These are phyloP conservation scores for Malassezia arunalokei DNA, from an alignment of 1,284 basidiomycete genomes.

Conservation along the genomic window DNA sequence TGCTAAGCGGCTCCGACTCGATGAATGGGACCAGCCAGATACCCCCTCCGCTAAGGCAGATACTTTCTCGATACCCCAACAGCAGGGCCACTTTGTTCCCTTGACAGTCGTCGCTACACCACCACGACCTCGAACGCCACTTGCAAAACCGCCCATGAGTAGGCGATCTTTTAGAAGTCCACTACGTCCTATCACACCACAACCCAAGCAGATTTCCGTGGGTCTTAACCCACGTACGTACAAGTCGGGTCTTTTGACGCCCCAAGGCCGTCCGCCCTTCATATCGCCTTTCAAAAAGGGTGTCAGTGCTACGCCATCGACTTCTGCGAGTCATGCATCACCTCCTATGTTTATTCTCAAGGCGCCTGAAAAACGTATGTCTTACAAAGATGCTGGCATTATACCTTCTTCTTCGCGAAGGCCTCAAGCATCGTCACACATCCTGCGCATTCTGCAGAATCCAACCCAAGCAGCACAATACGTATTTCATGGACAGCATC, in stretches of 20 bases:
- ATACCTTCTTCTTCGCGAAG: constrained; percentile 19
- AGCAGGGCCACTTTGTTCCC: constrained; percentile 1
- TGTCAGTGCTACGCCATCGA: neutral
- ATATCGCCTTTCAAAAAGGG: constrained; percentile 29
- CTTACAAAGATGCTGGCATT: constrained; percentile 14
- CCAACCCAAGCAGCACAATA: constrained; percentile 22
- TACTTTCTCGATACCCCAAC: neutral
- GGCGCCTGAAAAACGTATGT: neutral
- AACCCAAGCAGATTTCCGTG: constrained; percentile 18
- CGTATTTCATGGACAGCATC: constrained; percentile 19
- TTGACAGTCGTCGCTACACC: neutral
- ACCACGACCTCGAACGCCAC: neutral
- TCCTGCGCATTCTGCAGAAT: constrained; percentile 23
- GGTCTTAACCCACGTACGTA: constrained; percentile 20
- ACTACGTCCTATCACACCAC: neutral
- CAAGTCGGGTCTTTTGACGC: constrained; percentile 14
- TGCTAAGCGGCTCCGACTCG: constrained; percentile 12
- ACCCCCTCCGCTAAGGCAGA: neutral
- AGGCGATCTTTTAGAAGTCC: neutral
- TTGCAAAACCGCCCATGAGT: neutral
- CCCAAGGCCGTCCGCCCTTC: constrained; percentile 16
- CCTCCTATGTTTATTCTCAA: neutral
- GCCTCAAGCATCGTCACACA: constrained; percentile 27
- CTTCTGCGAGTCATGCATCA: neutral
- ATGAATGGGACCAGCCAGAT: neutral